Evolutionary conservation across 225 moss, liverwort and hornwort species (phyloP), one percentile per base, ranked within the genome.

Genomic region (Sphagnum tenellum): DNA sequence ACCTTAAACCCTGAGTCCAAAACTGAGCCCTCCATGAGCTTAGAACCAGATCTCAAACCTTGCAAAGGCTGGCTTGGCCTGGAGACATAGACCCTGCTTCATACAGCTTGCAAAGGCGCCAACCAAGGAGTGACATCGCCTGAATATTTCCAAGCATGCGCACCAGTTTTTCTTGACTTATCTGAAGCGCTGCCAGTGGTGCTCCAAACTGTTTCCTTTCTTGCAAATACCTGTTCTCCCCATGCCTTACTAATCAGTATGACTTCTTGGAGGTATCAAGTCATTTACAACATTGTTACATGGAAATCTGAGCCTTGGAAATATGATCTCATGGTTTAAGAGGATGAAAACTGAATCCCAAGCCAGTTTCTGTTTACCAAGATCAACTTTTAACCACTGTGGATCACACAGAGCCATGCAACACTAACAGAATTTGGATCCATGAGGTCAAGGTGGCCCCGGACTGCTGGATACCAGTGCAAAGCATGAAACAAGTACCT

Each of bases 21-120:
- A 29, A 29, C 29, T 29, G 29, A 29, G 29, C 29, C 29, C 29
- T 29, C 29, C 29, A 29, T 29, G 29, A 29, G 29, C 29, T 29
- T 29, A 29, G 29, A 29, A 29, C 29, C 29, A 29, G 29, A 29
- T 29, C 29, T 29, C 67, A 65, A 65, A 98, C 98, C 98, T 98
- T 98, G 64, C 83, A 90, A 70, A 98, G 89, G 78, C 98, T 93
- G 48, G 98, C 98, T 79, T 98, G 98, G 63, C 98, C 98, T 69
- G 88, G 85, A 61, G 98, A 93, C 98, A 98, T 93, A 72, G 90
- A 93, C 59, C 86, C 93, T 64, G 82, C 79, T 67, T 98, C 93
- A 50, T 93, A 93, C 55, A 98, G 72, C 70, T 90, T 98, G 71
- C 98, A 98, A 59, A 98, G 83, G 64, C 98, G 98, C 98, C 98